phyloP scores from a whole-genome alignment of 768 basidiomycete genomes.

The Suillus plorans region DNA sequence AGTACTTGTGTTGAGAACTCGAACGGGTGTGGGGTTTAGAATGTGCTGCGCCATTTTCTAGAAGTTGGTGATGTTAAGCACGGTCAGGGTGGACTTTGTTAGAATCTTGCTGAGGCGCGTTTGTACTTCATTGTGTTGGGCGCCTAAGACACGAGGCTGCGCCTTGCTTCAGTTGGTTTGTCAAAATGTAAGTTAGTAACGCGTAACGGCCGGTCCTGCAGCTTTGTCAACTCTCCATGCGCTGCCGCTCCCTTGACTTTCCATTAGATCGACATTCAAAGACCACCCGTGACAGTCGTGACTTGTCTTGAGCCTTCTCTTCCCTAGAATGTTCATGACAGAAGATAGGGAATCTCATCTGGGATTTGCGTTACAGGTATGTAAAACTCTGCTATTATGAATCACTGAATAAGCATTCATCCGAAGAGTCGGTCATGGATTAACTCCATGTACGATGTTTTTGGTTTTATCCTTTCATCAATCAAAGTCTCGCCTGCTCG shows the following conservation, averaged over 20 bases:
- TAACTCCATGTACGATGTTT: not conserved
- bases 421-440: not conserved
- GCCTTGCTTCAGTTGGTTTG: not conserved
- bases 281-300: not conserved
- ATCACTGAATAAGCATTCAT: not conserved
- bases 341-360: not conserved
- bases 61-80: not conserved
- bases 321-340: not conserved
- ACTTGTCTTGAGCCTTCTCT: not conserved
- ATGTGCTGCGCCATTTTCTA: not conserved
- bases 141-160: not conserved
- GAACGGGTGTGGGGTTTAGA: not conserved
- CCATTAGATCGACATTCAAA: not conserved
- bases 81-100: not conserved
- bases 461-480: not conserved
- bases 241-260: not conserved
- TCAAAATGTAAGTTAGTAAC: too few relatives aligned
- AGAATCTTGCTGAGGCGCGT: not conserved
- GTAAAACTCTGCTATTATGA: not conserved
- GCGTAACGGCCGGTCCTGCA: too few relatives aligned
- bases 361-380: not conserved
- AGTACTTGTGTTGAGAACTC: not conserved
- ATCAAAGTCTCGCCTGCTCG: not conserved
- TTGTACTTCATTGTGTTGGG: not conserved
- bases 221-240: not conserved